These are phyloP conservation scores for Acaromyces ingoldii DNA, from an alignment of 1,284 basidiomycete genomes.

Conservation along the genomic window DNA sequence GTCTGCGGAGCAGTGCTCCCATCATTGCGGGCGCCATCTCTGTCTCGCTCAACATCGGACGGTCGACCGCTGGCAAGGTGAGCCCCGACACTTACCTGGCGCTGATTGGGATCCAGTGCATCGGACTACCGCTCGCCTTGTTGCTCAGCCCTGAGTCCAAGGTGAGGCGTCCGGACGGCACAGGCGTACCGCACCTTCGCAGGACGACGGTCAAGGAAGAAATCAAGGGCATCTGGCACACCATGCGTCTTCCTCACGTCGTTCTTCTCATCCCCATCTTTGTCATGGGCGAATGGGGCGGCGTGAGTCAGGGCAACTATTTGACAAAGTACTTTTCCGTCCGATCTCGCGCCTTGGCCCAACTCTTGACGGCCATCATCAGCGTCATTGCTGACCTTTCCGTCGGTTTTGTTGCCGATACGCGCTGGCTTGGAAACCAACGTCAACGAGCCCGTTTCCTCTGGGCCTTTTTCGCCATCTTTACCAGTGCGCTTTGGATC, in stretches of 20 bases:
- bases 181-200: slow-evolving; percentile 1
- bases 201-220: background rate
- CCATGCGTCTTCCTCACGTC: background rate
- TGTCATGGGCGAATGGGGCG: slow-evolving; percentile 3
- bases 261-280: slow-evolving; percentile 8
- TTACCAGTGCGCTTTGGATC: slow-evolving; percentile 1
- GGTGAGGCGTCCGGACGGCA: slow-evolving; percentile 1
- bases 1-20: slow-evolving; percentile 2
- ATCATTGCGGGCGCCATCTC: slow-evolving; percentile 3
- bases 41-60: background rate
- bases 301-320: background rate
- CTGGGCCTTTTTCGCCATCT: slow-evolving; percentile 1
- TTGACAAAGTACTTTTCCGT: slow-evolving; percentile 4
- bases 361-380: slow-evolving; percentile 1
- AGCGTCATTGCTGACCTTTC: background rate
- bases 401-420: background rate
- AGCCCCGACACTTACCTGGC: slow-evolving; percentile 4
- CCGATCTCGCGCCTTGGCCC: slow-evolving; percentile 2
- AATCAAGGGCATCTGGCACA: background rate
- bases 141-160: slow-evolving; percentile 2
- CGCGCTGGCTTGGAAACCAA: background rate
- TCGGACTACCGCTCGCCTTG: slow-evolving; percentile 1
- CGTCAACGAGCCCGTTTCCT: background rate
- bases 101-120: slow-evolving; percentile 6
- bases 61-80: slow-evolving; percentile 1